Evolutionary conservation across 2,329 filamentous ascomycete genomes (phyloP).

Genomic region (Trichoderma afroharzianum): DNA sequence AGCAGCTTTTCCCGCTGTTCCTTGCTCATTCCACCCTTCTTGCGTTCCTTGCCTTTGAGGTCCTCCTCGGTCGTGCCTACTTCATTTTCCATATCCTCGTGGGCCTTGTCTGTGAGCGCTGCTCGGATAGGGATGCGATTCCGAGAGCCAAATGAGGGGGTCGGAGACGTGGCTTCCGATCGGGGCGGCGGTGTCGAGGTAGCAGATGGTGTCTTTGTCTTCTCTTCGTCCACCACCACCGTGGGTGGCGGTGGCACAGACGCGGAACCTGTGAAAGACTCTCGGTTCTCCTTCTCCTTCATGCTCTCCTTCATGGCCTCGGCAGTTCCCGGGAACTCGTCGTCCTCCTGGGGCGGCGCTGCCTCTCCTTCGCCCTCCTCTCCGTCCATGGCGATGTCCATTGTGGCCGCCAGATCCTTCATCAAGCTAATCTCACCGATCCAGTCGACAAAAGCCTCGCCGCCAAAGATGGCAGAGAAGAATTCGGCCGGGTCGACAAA

Average conservation of each 20-base stretch:
- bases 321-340: slow-evolving; percentile 57
- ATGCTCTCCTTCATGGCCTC: slow-evolving; percentile 55
- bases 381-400: slow-evolving; percentile 94
- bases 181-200: slow-evolving; percentile 30
- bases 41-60: slow-evolving; percentile 61
- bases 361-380: slow-evolving; percentile 54
- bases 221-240: slow-evolving; percentile 41
- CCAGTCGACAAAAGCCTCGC: slow-evolving; percentile 91
- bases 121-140: slow-evolving; percentile 69
- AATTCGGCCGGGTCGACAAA: slow-evolving; percentile 97
- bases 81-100: slow-evolving; percentile 66
- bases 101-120: slow-evolving; percentile 78
- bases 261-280: neutral
- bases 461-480: slow-evolving; percentile 97
- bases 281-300: slow-evolving; percentile 36
- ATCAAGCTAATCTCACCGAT: slow-evolving; percentile 98
- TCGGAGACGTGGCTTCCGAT: slow-evolving; percentile 37
- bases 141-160: slow-evolving; percentile 41
- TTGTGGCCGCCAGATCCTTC: slow-evolving; percentile 96
- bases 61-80: slow-evolving; percentile 53
- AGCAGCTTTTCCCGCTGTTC: slow-evolving; percentile 91
- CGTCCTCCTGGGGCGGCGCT: slow-evolving; percentile 44
- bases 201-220: slow-evolving; percentile 25
- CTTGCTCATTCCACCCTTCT: slow-evolving; percentile 80
- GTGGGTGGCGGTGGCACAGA: slow-evolving; percentile 30